Evolutionary conservation across 306 rosid genomes (phyloP).

Genomic region (Cicer chorassanicum): DNA sequence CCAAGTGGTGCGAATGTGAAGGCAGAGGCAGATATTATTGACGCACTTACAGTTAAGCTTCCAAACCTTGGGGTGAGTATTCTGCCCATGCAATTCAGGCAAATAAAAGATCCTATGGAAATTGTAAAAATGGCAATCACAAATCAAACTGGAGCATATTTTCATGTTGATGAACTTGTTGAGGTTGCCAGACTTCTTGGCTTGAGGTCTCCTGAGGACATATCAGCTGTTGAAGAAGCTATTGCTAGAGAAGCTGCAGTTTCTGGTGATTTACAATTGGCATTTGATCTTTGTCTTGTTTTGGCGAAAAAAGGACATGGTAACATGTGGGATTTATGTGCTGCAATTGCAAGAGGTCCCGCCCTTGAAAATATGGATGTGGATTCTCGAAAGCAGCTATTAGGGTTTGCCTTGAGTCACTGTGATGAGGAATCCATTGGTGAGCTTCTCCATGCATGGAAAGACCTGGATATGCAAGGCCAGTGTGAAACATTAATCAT

Average conservation of each 20-base stretch:
- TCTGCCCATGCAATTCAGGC: constrained; percentile 95
- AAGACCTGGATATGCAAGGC: constrained; percentile 95
- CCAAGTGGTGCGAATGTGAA: constrained; percentile 72
- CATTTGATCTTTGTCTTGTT: constrained; percentile 95
- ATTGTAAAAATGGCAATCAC: constrained; percentile 88
- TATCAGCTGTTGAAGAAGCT: constrained; percentile 91
- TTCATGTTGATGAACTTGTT: constrained; percentile 93
- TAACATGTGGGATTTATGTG: constrained; percentile 91
- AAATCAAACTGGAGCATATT: constrained; percentile 84
- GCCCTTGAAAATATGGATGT: constrained; percentile 94
- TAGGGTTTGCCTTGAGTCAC: constrained; percentile 93
- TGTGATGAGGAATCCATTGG: constrained; percentile 93
- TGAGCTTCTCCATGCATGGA: constrained; percentile 93
- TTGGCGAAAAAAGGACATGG: constrained; percentile 92
- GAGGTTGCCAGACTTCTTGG: constrained; percentile 94
- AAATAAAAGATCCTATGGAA: constrained; percentile 94
- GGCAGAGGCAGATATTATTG: constrained; percentile 84
- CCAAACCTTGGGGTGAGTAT: constrained; percentile 95
- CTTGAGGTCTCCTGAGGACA: constrained; percentile 72
- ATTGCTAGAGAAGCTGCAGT: constrained; percentile 99
- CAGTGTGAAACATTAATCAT: constrained; percentile 75
- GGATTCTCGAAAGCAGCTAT: constrained; percentile 79
- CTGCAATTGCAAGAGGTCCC: constrained; percentile 99
- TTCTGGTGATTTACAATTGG: constrained; percentile 97
- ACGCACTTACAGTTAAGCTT: constrained; percentile 80